Percentiles rank a stretch among this genome's conserved stretches.
Conservation (phyloP, 108 stramenopile genomes). For the Schizochytrium sp. region DNA sequence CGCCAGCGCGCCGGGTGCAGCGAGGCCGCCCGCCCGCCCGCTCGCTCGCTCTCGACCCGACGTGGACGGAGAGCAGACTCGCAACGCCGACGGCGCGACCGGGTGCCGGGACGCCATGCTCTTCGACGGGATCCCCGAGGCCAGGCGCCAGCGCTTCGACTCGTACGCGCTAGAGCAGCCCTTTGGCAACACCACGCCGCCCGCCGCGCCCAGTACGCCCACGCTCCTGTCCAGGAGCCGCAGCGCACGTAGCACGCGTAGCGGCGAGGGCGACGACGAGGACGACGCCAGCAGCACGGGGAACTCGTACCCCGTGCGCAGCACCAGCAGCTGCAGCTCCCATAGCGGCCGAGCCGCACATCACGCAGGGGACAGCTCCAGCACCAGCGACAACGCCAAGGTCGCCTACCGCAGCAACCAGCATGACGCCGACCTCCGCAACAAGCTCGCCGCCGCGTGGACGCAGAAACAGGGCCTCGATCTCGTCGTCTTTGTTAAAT, state of each 20-base stretch:
- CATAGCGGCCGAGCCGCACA: too few relatives aligned
- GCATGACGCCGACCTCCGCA: constrained; percentile 2
- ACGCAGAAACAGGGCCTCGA: neutral
- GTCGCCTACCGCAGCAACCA: neutral
- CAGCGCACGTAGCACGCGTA: neutral
- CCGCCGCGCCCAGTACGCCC: neutral
- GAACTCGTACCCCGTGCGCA: too few relatives aligned
- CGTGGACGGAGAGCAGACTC: too few relatives aligned
- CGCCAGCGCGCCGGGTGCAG: too few relatives aligned
- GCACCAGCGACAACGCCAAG: neutral
- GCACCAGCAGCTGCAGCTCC: too few relatives aligned
- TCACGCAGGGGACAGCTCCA: neutral
- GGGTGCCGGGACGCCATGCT: neutral
- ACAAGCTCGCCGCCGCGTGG: neutral
- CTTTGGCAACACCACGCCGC: neutral
- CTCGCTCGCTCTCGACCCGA: too few relatives aligned
- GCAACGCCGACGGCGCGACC: too few relatives aligned
- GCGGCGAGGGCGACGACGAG: neutral
- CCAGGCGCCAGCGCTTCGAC: neutral
- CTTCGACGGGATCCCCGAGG: constrained; percentile 3
- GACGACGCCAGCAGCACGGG: neutral
- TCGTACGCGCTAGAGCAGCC: neutral
- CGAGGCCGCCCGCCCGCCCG: too few relatives aligned
- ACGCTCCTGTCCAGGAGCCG: neutral
- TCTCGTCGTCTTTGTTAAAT: neutral